Evolutionary conservation across 106 monocot genomes (phyloP).

Genomic region (Dendrobium huoshanense): DNA sequence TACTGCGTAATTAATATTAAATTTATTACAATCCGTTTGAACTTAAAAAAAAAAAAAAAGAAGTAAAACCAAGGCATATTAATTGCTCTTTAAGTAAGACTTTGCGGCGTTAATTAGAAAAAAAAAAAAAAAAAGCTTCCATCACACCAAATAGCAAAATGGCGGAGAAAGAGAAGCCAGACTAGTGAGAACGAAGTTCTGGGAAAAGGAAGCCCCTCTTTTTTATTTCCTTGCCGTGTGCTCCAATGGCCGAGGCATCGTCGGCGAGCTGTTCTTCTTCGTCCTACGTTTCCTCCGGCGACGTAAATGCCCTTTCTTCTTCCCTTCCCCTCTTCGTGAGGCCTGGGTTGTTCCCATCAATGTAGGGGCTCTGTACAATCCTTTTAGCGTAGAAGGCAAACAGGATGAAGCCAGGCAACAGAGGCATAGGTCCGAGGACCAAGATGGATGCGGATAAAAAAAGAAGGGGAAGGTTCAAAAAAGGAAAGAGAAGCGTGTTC

Average conservation of each 20-base stretch:
- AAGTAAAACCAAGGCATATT: too few species aligned
- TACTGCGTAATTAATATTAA: background rate
- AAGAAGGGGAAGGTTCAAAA: background rate
- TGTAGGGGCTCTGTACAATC: background rate
- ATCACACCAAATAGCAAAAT: background rate
- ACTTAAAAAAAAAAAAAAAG: too few species aligned
- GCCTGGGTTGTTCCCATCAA: background rate
- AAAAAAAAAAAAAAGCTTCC: background rate
- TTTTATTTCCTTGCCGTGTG: background rate
- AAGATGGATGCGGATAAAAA: background rate
- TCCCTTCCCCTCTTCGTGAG: background rate
- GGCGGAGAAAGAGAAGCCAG: background rate
- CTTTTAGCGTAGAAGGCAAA: conserved; percentile 3
- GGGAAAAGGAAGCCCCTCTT: background rate
- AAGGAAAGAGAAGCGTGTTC: background rate
- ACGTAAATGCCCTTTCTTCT: background rate
- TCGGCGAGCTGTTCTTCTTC: background rate
- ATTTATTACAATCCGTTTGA: too few species aligned
- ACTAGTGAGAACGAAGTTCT: background rate
- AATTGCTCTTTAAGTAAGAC: background rate
- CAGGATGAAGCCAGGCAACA: conserved; percentile 7
- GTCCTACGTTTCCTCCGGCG: background rate
- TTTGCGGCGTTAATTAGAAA: background rate
- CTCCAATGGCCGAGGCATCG: background rate
- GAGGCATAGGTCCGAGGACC: background rate